These are phyloP conservation scores for Vicia sativa DNA, from an alignment of 306 rosid genomes.

Conservation along the genomic window DNA sequence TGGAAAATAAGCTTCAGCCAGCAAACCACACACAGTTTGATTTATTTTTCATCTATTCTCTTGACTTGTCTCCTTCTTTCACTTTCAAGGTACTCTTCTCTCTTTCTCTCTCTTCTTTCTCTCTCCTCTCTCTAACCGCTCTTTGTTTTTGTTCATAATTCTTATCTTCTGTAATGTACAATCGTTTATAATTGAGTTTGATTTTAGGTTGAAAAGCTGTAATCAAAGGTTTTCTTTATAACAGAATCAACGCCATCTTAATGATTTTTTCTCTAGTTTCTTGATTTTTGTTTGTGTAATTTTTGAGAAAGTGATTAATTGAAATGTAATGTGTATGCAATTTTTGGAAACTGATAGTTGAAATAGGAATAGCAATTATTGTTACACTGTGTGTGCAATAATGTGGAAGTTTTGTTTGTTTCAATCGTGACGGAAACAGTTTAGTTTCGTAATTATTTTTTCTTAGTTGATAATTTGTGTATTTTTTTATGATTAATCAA, in stretches of 20 bases:
- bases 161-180: constrained; percentile 33
- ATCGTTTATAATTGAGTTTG: constrained; percentile 19
- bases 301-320: too few relatives aligned
- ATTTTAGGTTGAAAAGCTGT: constrained; percentile 19
- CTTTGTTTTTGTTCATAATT: not conserved
- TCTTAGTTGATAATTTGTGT: constrained; percentile 13
- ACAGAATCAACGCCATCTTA: constrained; percentile 1
- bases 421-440: constrained; percentile 10
- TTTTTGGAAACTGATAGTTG: too few relatives aligned
- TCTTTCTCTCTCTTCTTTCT: constrained; percentile 17
- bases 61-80: constrained; percentile 31
- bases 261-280: not conserved
- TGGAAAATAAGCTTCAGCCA: constrained; percentile 15
- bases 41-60: constrained; percentile 8
- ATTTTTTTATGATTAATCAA: constrained; percentile 7
- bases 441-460: constrained; percentile 1
- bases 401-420: constrained; percentile 28
- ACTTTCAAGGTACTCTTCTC: constrained; percentile 38
- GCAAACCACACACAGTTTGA: not conserved
- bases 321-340: too few relatives aligned
- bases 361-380: constrained; percentile 10
- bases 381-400: constrained; percentile 20
- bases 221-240: too few relatives aligned
- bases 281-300: not conserved
- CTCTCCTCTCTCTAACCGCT: not conserved